Evolutionary conservation across 345 rosid genomes (phyloP).

Genomic region (Mangifera indica): DNA sequence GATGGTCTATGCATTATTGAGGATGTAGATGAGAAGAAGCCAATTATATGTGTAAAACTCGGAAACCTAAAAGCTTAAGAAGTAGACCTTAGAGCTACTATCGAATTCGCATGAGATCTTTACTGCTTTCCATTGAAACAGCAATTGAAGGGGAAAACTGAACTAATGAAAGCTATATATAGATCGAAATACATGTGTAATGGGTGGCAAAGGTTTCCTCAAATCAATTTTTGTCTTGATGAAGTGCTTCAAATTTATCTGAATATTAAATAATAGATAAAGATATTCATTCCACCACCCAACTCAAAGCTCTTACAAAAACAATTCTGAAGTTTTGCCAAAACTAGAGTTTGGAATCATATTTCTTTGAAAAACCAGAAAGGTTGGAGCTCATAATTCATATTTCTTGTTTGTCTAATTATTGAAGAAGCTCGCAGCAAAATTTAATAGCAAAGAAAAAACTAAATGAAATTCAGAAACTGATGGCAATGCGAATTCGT

Average conservation of each 20-base stretch:
- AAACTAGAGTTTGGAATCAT: neutral
- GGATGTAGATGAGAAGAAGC: neutral
- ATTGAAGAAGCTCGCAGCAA: constrained; percentile 1
- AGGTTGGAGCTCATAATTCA: neutral
- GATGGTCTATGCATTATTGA: too few relatives aligned
- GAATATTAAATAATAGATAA: neutral
- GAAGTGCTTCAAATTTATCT: too few relatives aligned
- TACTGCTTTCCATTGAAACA: neutral
- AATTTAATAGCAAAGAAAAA: neutral
- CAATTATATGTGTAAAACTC: neutral
- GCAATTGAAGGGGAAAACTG: neutral
- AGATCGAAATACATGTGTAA: neutral
- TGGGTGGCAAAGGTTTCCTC: neutral
- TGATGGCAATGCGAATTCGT: neutral
- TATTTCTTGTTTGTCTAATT: neutral
- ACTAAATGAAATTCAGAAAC: neutral
- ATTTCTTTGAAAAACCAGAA: neutral
- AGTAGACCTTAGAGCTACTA: too few relatives aligned
- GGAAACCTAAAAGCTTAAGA: too few relatives aligned
- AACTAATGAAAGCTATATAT: too few relatives aligned
- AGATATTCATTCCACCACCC: neutral
- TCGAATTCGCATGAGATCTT: neutral
- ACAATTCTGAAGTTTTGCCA: neutral
- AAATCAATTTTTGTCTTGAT: neutral
- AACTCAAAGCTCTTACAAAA: neutral